Base-by-base conservation (phyloP, 805 yeast species). In the Zygotorulaspora danielsina region DNA sequence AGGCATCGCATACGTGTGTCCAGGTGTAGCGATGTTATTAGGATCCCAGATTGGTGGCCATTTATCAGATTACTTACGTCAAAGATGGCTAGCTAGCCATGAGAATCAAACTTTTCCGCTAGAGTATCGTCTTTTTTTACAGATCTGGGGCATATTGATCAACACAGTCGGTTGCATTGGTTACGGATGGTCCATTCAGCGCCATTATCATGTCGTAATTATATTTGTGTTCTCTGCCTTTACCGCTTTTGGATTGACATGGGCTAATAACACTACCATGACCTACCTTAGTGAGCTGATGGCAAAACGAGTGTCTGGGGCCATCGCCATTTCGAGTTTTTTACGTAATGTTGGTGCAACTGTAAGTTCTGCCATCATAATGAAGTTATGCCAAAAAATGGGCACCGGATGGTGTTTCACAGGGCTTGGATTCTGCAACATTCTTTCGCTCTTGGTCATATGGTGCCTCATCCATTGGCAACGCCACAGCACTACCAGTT, bases 381-480 rank as follows among this genome's bases (percentile, higher is more conserved):
- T 69, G 11, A 62, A 44, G 5, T 38, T 68, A 11, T 55, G 59
- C 10, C 35, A 49, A 10, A 45, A 44, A 19, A 66, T 65, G 72
- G 78, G 78, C 0, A 61, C 61, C 39, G 78, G 78, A 0, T 73
- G 78, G 78, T 72, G 76, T 42, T 75, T 73, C 42, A 72, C 77
- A 0, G 78, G 76, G 0, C 51, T 73, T n/a, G 76, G 72, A 8
- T 38, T 65, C 6, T 48, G 63, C 24, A 62, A 61, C 35, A n/a
- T 58, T 7, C 40, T 63, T 11, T 46, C 64, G 4, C 38, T 55
- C 10, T 19, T 42, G 11, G 52, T 54, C 5, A 50, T 54, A 6
- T 22, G 44, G 6, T 53, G 48, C 32, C 35, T 62, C 25, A 44
- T 59, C 18, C 31, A 27, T 27, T 27, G 10, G 10, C 31, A 15